phyloP scores from a whole-genome alignment of 768 basidiomycete genomes.

The Termitomyces sp. region DNA sequence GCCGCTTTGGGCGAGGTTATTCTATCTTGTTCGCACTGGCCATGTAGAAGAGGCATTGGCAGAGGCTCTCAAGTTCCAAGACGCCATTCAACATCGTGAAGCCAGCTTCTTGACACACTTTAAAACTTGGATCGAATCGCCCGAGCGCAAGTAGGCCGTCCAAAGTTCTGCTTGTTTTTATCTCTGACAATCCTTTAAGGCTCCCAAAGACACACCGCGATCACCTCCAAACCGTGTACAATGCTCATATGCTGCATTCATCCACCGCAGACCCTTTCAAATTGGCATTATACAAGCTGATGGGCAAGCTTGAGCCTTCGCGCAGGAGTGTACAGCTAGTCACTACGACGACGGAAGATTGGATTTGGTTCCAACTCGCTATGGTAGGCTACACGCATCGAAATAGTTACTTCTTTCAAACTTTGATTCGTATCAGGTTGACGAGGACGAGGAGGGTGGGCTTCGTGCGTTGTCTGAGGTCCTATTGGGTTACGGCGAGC shows the following conservation, averaged over 20 bases:
- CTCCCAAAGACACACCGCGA: conserved; percentile 72
- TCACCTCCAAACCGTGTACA: conserved; percentile 75
- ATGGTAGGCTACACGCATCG: conserved; percentile 45
- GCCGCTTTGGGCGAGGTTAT: conserved; percentile 92
- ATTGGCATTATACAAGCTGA: conserved; percentile 90
- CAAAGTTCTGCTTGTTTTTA: background rate
- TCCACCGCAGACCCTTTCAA: conserved; percentile 92
- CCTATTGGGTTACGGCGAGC: conserved; percentile 71
- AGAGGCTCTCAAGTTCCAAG: conserved; percentile 65
- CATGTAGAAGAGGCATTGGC: conserved; percentile 75
- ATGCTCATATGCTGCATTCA: conserved; percentile 86
- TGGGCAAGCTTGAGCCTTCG: conserved; percentile 85
- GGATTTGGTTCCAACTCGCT: conserved; percentile 95
- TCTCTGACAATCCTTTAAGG: conserved; percentile 25
- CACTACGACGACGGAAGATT: conserved; percentile 92
- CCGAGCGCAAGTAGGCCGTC: conserved; percentile 61
- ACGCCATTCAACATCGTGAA: conserved; percentile 73
- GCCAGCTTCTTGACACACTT: conserved; percentile 79
- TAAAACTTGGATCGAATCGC: conserved; percentile 76
- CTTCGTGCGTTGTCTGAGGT: conserved; percentile 72
- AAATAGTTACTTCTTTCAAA: background rate
- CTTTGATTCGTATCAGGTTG: conserved; percentile 40
- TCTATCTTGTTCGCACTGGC: conserved; percentile 86
- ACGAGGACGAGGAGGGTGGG: conserved; percentile 79
- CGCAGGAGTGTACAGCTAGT: conserved; percentile 78